Evolutionary conservation across 73 alveolate species (phyloP), one percentile per base, ranked within the genome.

Genomic region (Paramecium octaurelia): DNA sequence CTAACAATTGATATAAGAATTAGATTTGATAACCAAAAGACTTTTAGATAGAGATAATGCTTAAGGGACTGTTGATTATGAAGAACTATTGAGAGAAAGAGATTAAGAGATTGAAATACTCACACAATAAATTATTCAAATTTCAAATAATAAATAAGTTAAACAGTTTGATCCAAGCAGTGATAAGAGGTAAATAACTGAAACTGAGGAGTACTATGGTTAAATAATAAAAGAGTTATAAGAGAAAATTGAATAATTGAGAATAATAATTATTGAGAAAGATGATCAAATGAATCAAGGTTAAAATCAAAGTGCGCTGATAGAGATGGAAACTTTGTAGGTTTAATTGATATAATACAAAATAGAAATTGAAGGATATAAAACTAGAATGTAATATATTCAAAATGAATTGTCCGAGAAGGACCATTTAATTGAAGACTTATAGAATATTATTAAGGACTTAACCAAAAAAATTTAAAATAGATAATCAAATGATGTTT

Each of bases 31-130:
- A 34, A 73, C 87, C 1, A 73, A 73, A 73, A 73, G 59, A 36
- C 34, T 73, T 18, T 40, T 73, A 34, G 57, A 73, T 0, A 73
- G 59, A 40, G 59, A 73, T 68, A 27, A 31, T 18, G n/a, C 57
- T 11, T 36, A 34, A 73, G 57, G 36, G 18, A 43, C 34, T 36
- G 38, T 73, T n/a, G 59, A 73, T 73, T 73, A 34, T 73, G 87
- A 73, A 38, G 34, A 36, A 38, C 20, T 73, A 43, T 36, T 73
- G 18, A n/a, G 59, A 36, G 87, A 73, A 40, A 73, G 59, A 73
- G 87, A 73, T 73, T 40, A 73, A 73, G 87, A 73, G 18, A 73
- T 73, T 35, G 87, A 73, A 73, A 73, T 73, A 9, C 46, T 73
- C 0, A 73, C 87, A 9, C n/a, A 73, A 38, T 35, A 73, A 38